Conservation (phyloP, 1,139 yeast genomes). For the Sugiyamaella xylanicola region DNA sequence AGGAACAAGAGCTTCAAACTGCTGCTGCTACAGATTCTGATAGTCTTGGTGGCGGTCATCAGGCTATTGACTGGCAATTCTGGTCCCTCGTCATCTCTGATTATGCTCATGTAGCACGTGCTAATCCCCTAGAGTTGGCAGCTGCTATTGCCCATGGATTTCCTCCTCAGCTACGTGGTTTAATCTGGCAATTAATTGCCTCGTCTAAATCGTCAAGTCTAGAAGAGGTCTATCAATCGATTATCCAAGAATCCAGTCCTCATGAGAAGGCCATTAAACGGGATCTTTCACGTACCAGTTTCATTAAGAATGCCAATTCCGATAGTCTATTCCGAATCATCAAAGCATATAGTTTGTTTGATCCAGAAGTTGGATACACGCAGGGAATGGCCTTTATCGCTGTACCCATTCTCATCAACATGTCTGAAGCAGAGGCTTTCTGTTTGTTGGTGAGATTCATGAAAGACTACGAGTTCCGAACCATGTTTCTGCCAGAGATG, state of each 20-base stretch:
- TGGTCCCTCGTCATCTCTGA: constrained; percentile 83
- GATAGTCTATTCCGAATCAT: constrained; percentile 72
- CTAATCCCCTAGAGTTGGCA: constrained; percentile 62
- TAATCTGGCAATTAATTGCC: constrained; percentile 91
- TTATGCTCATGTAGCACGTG: constrained; percentile 64
- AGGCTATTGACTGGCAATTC: constrained; percentile 74
- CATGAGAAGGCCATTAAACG: constrained; percentile 79
- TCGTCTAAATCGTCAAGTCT: constrained; percentile 71
- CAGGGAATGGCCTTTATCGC: constrained; percentile 96
- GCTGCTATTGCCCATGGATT: constrained; percentile 70
- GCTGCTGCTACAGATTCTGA: constrained; percentile 16
- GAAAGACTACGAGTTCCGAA: constrained; percentile 79
- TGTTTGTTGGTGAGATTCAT: constrained; percentile 77
- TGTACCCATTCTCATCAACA: constrained; percentile 79
- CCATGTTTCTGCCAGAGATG: constrained; percentile 84
- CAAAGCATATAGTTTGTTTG: constrained; percentile 81
- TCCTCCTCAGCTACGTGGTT: constrained; percentile 82
- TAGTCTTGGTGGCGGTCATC: constrained; percentile 35
- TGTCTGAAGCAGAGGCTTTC: constrained; percentile 83
- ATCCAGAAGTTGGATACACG: constrained; percentile 93
- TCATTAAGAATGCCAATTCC: constrained; percentile 55
- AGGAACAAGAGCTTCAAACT: constrained; percentile 38
- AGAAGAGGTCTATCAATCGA: constrained; percentile 65
- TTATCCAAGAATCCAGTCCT: constrained; percentile 55
- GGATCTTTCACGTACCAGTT: constrained; percentile 83